phyloP scores from a whole-genome alignment of 441 rosid species.

The Gossypium trilobum region DNA sequence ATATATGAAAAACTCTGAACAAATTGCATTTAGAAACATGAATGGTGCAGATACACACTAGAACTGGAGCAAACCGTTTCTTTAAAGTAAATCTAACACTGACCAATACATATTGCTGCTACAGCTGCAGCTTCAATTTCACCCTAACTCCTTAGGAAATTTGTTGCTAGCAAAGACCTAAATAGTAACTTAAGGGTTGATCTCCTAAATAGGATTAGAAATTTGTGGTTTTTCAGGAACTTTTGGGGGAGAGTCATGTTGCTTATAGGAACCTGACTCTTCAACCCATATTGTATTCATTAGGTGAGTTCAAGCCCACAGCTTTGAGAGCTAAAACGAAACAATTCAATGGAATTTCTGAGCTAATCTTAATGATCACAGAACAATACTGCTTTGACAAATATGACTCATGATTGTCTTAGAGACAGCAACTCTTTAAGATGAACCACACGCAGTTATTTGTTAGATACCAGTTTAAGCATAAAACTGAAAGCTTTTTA shows the following conservation, averaged over 20 bases:
- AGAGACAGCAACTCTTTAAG: background rate
- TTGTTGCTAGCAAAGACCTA: background rate
- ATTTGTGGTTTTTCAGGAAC: background rate
- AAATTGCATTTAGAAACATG: background rate
- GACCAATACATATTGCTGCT: background rate
- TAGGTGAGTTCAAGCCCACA: background rate
- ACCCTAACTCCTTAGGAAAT: background rate
- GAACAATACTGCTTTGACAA: background rate
- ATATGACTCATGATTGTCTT: too few species aligned
- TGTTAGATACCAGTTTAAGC: background rate
- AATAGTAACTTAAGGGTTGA: background rate
- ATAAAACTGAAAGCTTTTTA: background rate
- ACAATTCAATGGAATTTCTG: background rate
- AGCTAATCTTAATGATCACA: background rate
- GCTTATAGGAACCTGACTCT: background rate
- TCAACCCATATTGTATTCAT: background rate
- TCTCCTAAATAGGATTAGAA: background rate
- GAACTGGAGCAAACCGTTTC: background rate
- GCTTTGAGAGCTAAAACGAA: background rate
- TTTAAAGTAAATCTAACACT: background rate
- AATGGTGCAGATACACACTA: background rate
- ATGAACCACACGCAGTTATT: background rate
- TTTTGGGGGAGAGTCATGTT: background rate
- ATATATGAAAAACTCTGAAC: background rate
- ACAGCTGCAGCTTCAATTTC: background rate